Percentiles rank a stretch among this genome's conserved stretches.
These are phyloP conservation scores for Zea luxurians DNA, from an alignment of 176 grass and related monocot species.

Conservation along the genomic window DNA sequence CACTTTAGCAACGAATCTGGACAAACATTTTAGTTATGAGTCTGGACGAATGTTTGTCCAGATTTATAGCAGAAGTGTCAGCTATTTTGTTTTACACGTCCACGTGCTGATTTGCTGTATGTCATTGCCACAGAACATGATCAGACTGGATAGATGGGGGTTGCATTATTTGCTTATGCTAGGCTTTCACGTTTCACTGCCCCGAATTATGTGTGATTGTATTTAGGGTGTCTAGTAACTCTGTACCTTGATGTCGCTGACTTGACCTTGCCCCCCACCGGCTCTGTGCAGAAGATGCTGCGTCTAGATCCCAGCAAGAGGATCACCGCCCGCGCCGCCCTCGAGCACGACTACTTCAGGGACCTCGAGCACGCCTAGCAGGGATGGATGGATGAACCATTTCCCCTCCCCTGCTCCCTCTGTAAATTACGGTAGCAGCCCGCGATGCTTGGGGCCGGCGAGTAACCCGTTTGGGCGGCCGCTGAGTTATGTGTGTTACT, in stretches of 20 bases:
- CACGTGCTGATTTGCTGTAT: not conserved
- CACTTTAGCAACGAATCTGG: too few relatives aligned
- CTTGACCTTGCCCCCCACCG: not conserved
- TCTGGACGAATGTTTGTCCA: too few relatives aligned
- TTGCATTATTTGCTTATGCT: conserved; percentile 6
- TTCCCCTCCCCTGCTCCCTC: not conserved
- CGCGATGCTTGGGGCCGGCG: not conserved
- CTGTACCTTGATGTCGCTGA: conserved; percentile 10
- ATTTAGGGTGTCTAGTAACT: not conserved
- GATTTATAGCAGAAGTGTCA: too few relatives aligned
- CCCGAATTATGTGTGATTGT: not conserved
- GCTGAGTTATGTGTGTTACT: not conserved
- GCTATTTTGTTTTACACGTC: too few relatives aligned
- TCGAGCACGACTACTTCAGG: conserved; percentile 75
- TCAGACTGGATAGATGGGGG: not conserved
- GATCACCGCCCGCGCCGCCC: conserved; percentile 57
- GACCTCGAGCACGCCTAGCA: conserved; percentile 51
- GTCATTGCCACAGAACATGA: not conserved
- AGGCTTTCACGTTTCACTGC: not conserved
- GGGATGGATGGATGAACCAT: not conserved
- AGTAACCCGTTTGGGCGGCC: conserved; percentile 18
- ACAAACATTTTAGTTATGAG: too few relatives aligned
- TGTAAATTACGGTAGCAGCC: conserved; percentile 44
- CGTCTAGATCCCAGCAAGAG: conserved; percentile 70
- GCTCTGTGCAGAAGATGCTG: conserved; percentile 69